A percentile compares a stretch with the other conserved stretches of the same genome.
phyloP scores from a whole-genome alignment of 106 monocot species.

The Dioscorea zingiberensis region DNA sequence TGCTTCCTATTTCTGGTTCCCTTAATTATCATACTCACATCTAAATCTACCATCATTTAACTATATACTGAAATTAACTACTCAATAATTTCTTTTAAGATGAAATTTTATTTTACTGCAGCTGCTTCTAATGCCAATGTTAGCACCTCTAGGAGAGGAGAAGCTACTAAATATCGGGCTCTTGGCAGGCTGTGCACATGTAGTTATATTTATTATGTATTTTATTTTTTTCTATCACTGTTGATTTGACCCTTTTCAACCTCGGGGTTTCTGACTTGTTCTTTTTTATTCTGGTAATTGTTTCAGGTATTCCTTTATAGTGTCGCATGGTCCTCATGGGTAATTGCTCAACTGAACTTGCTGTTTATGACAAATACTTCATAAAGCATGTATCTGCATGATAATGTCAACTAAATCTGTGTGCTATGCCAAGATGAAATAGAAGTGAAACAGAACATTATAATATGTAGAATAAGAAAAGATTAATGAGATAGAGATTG shows the following conservation, averaged over 20 bases:
- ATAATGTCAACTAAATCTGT: too few species aligned
- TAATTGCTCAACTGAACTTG: constrained; percentile 21
- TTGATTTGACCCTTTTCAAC: background rate
- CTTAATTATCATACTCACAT: too few species aligned
- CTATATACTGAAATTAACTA: background rate
- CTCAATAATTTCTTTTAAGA: background rate
- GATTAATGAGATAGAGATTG: too few species aligned
- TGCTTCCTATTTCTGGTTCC: background rate
- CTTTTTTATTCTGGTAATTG: constrained; percentile 13
- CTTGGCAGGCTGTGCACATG: constrained; percentile 62
- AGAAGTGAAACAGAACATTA: too few species aligned
- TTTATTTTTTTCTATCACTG: background rate
- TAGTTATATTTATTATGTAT: constrained; percentile 19
- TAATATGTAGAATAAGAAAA: too few species aligned
- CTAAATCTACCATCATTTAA: background rate
- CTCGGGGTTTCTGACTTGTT: background rate
- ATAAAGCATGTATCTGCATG: too few species aligned
- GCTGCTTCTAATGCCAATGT: constrained; percentile 67
- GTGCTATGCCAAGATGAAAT: too few species aligned
- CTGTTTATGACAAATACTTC: background rate
- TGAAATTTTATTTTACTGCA: constrained; percentile 26
- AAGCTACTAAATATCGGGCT: constrained; percentile 67
- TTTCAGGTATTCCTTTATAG: constrained; percentile 79
- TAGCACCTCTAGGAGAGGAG: constrained; percentile 66
- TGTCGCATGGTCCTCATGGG: constrained; percentile 88